phyloP scores from a whole-genome alignment of 805 yeast genomes.

The Clavispora carvajalis region DNA sequence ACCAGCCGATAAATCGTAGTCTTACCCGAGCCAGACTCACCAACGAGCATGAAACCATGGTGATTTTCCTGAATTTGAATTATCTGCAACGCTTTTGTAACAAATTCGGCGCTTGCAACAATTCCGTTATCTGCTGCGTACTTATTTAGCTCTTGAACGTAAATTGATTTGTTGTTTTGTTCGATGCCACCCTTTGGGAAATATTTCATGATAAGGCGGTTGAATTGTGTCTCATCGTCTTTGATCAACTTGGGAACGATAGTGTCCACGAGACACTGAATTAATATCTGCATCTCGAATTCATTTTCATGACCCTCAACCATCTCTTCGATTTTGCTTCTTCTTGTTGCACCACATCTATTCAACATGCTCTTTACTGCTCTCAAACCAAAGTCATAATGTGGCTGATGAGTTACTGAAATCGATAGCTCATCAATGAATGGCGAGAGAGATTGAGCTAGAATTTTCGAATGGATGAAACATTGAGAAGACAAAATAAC shows the following conservation, averaged over 20 bases:
- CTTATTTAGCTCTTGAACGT: slow-evolving; percentile 21
- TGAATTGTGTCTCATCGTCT: slow-evolving; percentile 43
- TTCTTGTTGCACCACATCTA: slow-evolving; percentile 49
- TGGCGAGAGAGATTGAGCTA: slow-evolving; percentile 48
- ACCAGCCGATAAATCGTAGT: slow-evolving; percentile 48
- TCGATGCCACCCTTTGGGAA: slow-evolving; percentile 15
- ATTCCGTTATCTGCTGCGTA: slow-evolving; percentile 30
- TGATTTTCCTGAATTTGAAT: slow-evolving; percentile 55
- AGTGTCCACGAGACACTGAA: slow-evolving; percentile 53
- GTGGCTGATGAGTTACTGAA: slow-evolving; percentile 49
- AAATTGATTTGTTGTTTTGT: slow-evolving; percentile 16
- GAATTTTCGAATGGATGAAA: slow-evolving; percentile 40
- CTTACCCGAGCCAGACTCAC: slow-evolving; percentile 74
- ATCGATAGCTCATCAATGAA: slow-evolving; percentile 46
- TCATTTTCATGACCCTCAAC: not conserved
- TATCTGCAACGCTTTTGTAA: slow-evolving; percentile 55
- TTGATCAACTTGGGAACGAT: slow-evolving; percentile 62
- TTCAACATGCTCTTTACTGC: slow-evolving; percentile 65
- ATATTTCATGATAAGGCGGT: slow-evolving; percentile 2
- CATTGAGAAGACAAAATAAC: slow-evolving; percentile 73
- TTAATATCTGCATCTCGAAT: slow-evolving; percentile 27
- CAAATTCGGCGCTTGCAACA: slow-evolving; percentile 37
- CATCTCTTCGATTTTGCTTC: slow-evolving; percentile 8
- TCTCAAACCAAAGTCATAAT: slow-evolving; percentile 89
- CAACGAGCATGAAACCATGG: slow-evolving; percentile 80